Conservation (phyloP, 2,329 filamentous ascomycete species). For the Xylariaceae sp. region DNA sequence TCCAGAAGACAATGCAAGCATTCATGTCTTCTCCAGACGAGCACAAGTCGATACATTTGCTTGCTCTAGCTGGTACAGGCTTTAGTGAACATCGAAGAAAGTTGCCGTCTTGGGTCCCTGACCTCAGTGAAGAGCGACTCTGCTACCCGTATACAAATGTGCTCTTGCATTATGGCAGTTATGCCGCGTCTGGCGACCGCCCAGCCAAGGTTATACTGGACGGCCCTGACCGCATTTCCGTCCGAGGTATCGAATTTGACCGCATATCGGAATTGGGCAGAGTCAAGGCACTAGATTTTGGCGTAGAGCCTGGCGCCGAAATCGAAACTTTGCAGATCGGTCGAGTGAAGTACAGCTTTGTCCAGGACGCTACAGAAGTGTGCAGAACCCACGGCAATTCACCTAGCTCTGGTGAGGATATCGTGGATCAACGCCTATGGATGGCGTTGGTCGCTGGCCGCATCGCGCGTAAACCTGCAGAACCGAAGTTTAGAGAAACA, state of each 20-base stretch:
- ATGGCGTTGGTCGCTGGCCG: constrained; percentile 6
- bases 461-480: constrained; percentile 1
- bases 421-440: constrained; percentile 3
- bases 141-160: constrained; percentile 5
- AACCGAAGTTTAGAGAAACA: not conserved
- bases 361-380: constrained; percentile 6
- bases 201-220: constrained; percentile 1
- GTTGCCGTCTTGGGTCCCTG: constrained; percentile 12
- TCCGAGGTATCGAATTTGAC: constrained; percentile 5
- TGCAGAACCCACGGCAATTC: constrained; percentile 4
- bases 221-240: not conserved
- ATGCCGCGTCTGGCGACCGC: constrained; percentile 8
- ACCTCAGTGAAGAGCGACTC: constrained; percentile 12
- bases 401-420: not conserved
- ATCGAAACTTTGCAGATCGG: constrained; percentile 1
- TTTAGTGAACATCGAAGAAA: not conserved
- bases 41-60: constrained; percentile 5
- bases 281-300: constrained; percentile 5
- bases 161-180: not conserved
- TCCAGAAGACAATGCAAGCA: constrained; percentile 1
- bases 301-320: constrained; percentile 1
- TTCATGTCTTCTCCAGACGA: constrained; percentile 5
- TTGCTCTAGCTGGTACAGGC: constrained; percentile 13
- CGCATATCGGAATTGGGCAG: constrained; percentile 6
- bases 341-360: constrained; percentile 3